Evolutionary conservation across 2,329 filamentous ascomycete genomes (phyloP).

Genomic region (Phialemonium atrogriseum): DNA sequence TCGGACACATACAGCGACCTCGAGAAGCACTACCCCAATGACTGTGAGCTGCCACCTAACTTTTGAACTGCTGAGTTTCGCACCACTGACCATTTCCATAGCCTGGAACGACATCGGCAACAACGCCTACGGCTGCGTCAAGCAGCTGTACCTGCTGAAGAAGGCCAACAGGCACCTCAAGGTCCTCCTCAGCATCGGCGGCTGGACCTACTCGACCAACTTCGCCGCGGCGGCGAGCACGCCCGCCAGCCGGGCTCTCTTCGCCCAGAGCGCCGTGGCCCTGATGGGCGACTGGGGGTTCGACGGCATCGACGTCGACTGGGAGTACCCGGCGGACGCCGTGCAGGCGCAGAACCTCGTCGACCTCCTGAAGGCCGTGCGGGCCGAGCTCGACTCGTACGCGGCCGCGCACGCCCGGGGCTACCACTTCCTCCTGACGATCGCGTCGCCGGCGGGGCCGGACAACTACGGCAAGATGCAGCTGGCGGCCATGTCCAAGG

Average conservation of each 20-base stretch:
- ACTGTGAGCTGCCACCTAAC: conserved; percentile 36
- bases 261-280: conserved; percentile 60
- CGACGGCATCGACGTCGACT: conserved; percentile 39
- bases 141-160: conserved; percentile 73
- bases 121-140: conserved; percentile 74
- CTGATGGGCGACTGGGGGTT: conserved; percentile 67
- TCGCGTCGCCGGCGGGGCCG: conserved; percentile 42
- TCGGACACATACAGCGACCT: conserved; percentile 63
- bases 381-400: conserved; percentile 40
- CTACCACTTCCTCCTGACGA: conserved; percentile 46
- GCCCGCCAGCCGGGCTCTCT: conserved; percentile 49
- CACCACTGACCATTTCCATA: conserved; percentile 10
- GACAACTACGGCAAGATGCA: conserved; percentile 38
- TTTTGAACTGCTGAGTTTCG: conserved; percentile 1
- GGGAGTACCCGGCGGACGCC: conserved; percentile 30
- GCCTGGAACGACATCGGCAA: conserved; percentile 54
- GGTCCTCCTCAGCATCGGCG: conserved; percentile 71
- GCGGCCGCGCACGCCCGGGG: conserved; percentile 30
- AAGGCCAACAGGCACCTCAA: conserved; percentile 71
- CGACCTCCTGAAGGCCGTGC: conserved; percentile 33
- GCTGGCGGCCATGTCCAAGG: conserved; percentile 33
- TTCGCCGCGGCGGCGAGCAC: conserved; percentile 63
- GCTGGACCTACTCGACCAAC: conserved; percentile 75
- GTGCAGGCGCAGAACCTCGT: conserved; percentile 36
- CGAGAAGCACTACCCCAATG: conserved; percentile 63